Percentiles rank a stretch among this genome's conserved stretches.
phyloP scores from a whole-genome alignment of 2,329 filamentous ascomycete genomes.

The Xylariaceae sp. region DNA sequence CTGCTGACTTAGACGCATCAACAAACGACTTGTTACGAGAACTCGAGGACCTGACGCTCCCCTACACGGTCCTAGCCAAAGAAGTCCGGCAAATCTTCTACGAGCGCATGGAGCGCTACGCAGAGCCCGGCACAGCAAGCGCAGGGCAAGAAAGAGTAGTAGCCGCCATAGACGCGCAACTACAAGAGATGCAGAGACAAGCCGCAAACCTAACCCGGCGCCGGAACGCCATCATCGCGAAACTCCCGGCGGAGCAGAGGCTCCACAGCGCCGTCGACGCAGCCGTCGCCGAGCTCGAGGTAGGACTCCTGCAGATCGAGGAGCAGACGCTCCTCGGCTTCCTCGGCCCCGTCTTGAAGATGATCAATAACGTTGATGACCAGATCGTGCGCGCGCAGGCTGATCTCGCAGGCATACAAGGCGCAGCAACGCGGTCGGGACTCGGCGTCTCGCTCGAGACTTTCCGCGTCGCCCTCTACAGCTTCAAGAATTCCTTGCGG shows the following conservation, averaged over 20 bases:
- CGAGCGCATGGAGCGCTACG: background rate
- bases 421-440: background rate
- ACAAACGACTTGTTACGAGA: background rate
- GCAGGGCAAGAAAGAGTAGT: background rate
- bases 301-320: background rate
- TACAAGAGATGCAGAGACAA: background rate
- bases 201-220: background rate
- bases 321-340: background rate
- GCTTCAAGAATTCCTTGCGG: background rate
- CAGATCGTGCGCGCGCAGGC: background rate
- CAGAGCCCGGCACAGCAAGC: background rate
- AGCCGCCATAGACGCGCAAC: background rate
- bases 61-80: background rate
- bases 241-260: background rate
- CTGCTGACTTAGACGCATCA: background rate
- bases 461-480: background rate
- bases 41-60: background rate
- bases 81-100: background rate
- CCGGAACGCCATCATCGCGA: background rate
- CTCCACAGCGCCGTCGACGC: background rate
- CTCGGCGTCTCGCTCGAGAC: background rate
- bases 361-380: background rate
- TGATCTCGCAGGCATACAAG: background rate
- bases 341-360: background rate
- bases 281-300: background rate